These are phyloP conservation scores for Trichophyton schoenleinii DNA, from an alignment of 2,329 filamentous ascomycete genomes.

Conservation along the genomic window DNA sequence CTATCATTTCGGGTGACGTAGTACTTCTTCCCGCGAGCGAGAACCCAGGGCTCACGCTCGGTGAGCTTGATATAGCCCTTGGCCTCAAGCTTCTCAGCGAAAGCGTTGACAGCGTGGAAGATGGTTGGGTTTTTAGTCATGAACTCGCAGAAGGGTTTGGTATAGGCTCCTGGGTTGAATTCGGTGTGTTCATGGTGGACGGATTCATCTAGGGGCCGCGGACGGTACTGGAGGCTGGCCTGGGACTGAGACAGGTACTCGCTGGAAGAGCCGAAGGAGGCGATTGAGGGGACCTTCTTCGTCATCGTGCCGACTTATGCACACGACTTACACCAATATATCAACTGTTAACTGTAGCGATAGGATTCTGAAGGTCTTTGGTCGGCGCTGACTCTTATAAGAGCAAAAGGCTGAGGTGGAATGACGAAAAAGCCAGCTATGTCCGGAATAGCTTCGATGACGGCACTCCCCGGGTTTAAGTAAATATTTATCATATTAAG, in stretches of 20 bases:
- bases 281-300: not conserved
- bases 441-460: not conserved
- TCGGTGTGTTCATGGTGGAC: not conserved
- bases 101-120: slow-evolving; percentile 76
- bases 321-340: not conserved
- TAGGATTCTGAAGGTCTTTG: not conserved
- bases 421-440: not conserved
- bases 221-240: not conserved
- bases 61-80: slow-evolving; percentile 65
- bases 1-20: slow-evolving; percentile 76
- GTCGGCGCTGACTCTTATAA: not conserved
- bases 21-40: slow-evolving; percentile 76
- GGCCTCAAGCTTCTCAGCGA: slow-evolving; percentile 57
- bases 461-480: not conserved
- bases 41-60: slow-evolving; percentile 64
- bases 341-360: not conserved
- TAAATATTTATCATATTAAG: no score
- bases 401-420: not conserved
- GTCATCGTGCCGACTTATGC: not conserved
- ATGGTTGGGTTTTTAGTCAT: slow-evolving; percentile 83
- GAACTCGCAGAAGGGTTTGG: slow-evolving; percentile 75
- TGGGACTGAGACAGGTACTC: not conserved
- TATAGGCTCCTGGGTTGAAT: slow-evolving; percentile 48
- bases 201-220: not conserved
- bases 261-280: not conserved